Evolutionary conservation across 1,139 yeast genomes (phyloP), one percentile per base, ranked within the genome.

Genomic region (Wickerhamomyces sp.): DNA sequence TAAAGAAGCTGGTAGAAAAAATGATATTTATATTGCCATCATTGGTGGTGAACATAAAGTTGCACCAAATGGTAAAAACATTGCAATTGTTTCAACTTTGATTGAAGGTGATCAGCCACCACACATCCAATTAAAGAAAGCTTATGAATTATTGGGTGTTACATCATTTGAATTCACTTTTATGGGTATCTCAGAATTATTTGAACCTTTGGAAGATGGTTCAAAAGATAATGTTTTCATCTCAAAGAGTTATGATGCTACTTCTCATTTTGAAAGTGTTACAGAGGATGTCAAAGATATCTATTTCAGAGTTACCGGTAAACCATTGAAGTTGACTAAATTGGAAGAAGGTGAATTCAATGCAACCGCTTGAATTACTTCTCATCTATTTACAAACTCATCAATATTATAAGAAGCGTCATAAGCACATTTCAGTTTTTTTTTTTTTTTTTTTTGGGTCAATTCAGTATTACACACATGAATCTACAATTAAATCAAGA

Each of bases 211-310:
- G 22, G 80, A 75, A 32, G 95, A 87, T 54, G 98, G 98, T 12
- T 68, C 82, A 22, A 67, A 73, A 45, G 89, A 83, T 58, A 79
- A 84, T 41, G 78, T 91, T 37, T 93, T 64, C 63, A 71, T 91
- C 40, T 87, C 96, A 33, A 84, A 75, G 66, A 83, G 94, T 42
- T 91, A 89, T 59, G 99, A 91, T 59, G 84, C 98, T 1, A 72
- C 95, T 10, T 87, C 96, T 11, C 99, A 91, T 65, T 91, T 91
- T 58, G 99, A 91, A 62, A 69, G 93, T 30, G 85, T 95, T 55
- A 91, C 98, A 31, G 97, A 91, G 58, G 98, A 91, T 59, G 95
- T 91, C 49, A 88, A 88, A 64, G 96, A 91, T 59, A 75, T 91
- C 44, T 87, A 93, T 64, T 79, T 81, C 62, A 77, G 98, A 61